Evolutionary conservation across 352 stramenopile genomes (phyloP).

Genomic region (Phytophthora meadii): DNA sequence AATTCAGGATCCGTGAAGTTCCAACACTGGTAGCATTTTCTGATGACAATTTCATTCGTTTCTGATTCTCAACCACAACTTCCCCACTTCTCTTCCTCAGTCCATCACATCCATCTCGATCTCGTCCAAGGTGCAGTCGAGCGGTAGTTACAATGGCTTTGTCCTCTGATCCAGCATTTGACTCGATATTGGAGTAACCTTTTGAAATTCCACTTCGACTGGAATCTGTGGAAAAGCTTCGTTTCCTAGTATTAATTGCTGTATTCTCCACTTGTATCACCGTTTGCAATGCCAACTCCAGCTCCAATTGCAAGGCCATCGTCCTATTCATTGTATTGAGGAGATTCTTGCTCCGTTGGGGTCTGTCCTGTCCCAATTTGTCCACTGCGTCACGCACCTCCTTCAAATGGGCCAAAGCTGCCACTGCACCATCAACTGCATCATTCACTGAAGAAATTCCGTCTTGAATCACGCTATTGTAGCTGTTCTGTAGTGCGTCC

Average conservation of each 20-base stretch:
- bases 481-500: neutral
- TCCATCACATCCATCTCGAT: neutral
- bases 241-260: too few species aligned
- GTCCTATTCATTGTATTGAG: conserved; percentile 2
- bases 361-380: conserved; percentile 3
- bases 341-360: neutral
- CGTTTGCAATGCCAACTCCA: neutral
- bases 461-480: conserved; percentile 3
- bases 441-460: neutral
- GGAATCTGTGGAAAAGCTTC: neutral
- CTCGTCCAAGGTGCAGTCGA: neutral
- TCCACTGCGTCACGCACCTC: conserved; percentile 5
- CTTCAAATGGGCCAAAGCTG: conserved; percentile 3
- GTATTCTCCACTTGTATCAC: neutral
- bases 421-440: neutral
- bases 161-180: conserved; percentile 4
- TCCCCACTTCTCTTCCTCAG: neutral
- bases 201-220: neutral
- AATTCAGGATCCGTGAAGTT: conserved; percentile 7
- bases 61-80: neutral
- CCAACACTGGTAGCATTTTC: neutral
- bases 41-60: neutral
- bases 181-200: neutral
- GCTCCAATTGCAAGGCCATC: neutral
- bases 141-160: neutral